Evolutionary conservation across 148 eudicot genomes (phyloP).

Genomic region (Spergularia bocconei): DNA sequence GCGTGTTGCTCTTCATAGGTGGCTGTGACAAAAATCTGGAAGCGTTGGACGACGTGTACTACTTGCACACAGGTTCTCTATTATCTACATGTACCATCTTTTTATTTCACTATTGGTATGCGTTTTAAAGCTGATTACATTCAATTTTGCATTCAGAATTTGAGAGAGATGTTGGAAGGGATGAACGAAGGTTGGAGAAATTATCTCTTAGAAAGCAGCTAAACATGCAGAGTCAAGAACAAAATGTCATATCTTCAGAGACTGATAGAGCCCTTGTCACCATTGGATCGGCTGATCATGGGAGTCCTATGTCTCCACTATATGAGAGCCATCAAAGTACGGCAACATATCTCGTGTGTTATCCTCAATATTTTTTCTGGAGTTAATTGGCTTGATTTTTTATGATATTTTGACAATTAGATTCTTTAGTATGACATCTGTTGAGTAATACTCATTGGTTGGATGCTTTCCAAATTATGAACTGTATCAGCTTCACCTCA

Average conservation of each 20-base stretch:
- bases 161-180: constrained; percentile 51
- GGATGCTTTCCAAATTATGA: no score
- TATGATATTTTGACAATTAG: neutral
- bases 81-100: neutral
- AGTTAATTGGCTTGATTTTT: constrained; percentile 9
- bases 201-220: constrained; percentile 78
- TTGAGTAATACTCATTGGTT: neutral
- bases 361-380: neutral
- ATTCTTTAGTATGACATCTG: neutral
- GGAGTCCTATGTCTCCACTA: constrained; percentile 37
- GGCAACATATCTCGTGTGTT: neutral
- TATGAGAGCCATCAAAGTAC: constrained; percentile 46
- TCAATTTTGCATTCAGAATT: constrained; percentile 40
- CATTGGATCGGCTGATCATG: constrained; percentile 33
- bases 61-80: constrained; percentile 69
- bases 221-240: constrained; percentile 73
- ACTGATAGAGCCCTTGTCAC: constrained; percentile 39
- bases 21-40: constrained; percentile 86
- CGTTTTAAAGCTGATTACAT: constrained; percentile 6
- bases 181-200: constrained; percentile 69
- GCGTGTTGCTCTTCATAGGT: constrained; percentile 74
- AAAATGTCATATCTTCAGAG: constrained; percentile 28
- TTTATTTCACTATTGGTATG: neutral
- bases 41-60: constrained; percentile 87
- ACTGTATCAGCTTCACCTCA: neutral